A percentile compares a stretch with the other conserved stretches of the same genome.
Conservation (phyloP, 1,284 basidiomycete species). For the Ganoderma boninense region DNA sequence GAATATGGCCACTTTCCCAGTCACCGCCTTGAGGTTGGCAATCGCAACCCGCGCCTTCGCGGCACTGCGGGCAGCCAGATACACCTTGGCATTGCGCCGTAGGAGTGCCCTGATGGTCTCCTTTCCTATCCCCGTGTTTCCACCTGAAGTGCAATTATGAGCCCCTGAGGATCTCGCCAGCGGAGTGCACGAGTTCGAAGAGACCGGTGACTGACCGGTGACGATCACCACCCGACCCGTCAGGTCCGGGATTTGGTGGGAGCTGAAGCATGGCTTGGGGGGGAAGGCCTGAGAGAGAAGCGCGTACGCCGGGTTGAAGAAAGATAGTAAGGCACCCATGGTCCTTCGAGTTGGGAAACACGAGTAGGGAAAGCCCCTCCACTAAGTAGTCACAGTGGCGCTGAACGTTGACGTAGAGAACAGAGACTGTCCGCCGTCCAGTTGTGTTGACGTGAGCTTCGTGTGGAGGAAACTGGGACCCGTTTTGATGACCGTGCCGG, state of each 20-base stretch:
- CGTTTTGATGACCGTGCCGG: too few species aligned
- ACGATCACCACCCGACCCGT: constrained; percentile 52
- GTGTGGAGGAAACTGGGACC: too few species aligned
- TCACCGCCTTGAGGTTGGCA: constrained; percentile 46
- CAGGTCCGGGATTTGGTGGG: constrained; percentile 59
- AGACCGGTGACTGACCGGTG: constrained; percentile 41
- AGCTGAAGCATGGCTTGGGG: constrained; percentile 51
- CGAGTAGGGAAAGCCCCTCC: too few species aligned
- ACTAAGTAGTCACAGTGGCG: too few species aligned
- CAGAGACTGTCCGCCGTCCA: too few species aligned
- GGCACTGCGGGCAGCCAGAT: constrained; percentile 37
- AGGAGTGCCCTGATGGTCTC: constrained; percentile 32
- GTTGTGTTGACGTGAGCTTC: too few species aligned
- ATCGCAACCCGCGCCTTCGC: constrained; percentile 54
- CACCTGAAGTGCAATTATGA: constrained; percentile 23
- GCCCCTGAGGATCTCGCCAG: background rate
- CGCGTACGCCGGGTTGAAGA: background rate
- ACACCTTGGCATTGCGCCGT: constrained; percentile 6
- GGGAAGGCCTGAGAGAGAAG: constrained; percentile 35
- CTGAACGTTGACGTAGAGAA: too few species aligned
- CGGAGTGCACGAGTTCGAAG: background rate
- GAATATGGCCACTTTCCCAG: constrained; percentile 49
- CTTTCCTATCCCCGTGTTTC: constrained; percentile 49
- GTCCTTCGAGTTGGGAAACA: background rate
- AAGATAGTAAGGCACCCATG: background rate